Base-by-base conservation (phyloP, 345 rosid genomes). In the Brassica nigra region DNA sequence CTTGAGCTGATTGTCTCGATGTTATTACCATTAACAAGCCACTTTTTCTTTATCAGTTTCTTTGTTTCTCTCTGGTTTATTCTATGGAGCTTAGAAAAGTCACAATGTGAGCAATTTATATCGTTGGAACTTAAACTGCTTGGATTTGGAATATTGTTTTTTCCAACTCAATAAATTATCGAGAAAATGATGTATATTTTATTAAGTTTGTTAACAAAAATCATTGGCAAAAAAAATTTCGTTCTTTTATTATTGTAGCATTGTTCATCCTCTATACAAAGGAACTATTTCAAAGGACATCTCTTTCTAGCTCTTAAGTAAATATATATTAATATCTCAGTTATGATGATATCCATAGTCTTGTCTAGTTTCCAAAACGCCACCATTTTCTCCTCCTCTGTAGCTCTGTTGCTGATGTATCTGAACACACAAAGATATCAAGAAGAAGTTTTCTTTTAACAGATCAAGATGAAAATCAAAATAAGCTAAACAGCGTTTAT, bases 361-460 rank as follows among this genome's bases (percentile, higher is more conserved):
- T 39, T 37, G 42, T 76, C 80, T 83, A 85, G 78, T 84, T 86
- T 73, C 95, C 89, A 15, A 90, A 90, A 70, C 36, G 84, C 98
- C 97, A 90, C 94, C 98, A 90, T 47, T 71, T 87, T 75, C 86
- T 94, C 87, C 86, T 94, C 87, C 86, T 90, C 62, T 66, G 83
- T 8, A 79, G 69, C 76, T 84, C 89, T 2, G 78, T 70, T 47
- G 85, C 76, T 4, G 84, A 84, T 80, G 87, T 70, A 76, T 81
- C 84, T 81, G 58, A 30, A 28, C 30, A 80, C 23, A 68, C 1
- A 31, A 2, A 9, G 11, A 74, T 9, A 39, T 1, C 6, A 44
- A 8, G 20, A 72, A 30, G 16, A 62, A 23, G 20, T 20, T 42
- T 7, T 73, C 61, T 44, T 10, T 61, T 74, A 18, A 66, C 12